Evolutionary conservation across 345 rosid genomes (phyloP).

Genomic region (Brassica juncea): DNA sequence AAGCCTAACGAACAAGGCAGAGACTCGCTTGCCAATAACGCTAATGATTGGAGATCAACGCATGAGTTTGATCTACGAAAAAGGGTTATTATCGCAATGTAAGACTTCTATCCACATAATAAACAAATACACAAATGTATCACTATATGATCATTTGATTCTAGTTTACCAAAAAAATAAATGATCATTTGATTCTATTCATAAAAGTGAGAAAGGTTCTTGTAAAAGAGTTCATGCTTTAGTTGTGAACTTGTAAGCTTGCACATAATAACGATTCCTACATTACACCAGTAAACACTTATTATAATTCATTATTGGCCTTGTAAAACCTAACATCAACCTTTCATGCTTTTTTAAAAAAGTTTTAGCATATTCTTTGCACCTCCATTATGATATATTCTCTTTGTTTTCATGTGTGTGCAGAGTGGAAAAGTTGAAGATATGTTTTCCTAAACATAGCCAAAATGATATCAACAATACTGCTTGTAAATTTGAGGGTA

Average conservation of each 20-base stretch:
- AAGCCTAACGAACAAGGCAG: constrained; percentile 45
- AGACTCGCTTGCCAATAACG: constrained; percentile 47
- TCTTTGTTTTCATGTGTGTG: constrained; percentile 9
- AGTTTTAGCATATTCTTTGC: background rate
- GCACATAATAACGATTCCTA: background rate
- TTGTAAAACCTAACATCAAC: constrained; percentile 6
- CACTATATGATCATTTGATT: background rate
- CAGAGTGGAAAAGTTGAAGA: constrained; percentile 60
- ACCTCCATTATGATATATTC: background rate
- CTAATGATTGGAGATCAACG: constrained; percentile 69
- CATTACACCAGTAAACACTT: background rate
- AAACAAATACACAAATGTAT: too few relatives aligned
- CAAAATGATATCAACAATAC: constrained; percentile 47
- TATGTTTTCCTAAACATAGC: constrained; percentile 48
- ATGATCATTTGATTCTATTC: background rate
- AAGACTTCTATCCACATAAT: constrained; percentile 10
- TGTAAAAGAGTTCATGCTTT: constrained; percentile 6
- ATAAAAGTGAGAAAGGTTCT: background rate
- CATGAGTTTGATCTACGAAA: constrained; percentile 50
- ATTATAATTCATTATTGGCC: background rate
- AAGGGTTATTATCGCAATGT: constrained; percentile 59
- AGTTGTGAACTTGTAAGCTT: constrained; percentile 9
- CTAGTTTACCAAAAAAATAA: background rate
- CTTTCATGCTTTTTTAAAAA: background rate
- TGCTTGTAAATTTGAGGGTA: constrained; percentile 66